Base-by-base conservation (phyloP, 2,329 filamentous ascomycete genomes). In the Colletotrichum sp. region DNA sequence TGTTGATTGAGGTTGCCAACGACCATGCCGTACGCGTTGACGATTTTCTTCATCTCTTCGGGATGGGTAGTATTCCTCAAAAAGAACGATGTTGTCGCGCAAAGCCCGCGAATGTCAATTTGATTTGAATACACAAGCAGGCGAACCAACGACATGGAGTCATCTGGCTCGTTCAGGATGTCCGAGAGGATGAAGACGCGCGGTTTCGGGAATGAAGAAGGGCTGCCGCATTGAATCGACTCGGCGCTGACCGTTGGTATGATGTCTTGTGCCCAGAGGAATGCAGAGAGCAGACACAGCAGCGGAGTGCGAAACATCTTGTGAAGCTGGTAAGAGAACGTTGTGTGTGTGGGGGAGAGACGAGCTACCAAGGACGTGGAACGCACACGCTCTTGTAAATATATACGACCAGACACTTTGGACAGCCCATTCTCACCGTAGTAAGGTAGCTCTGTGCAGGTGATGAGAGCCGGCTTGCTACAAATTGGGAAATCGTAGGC, bases 1-100 rank as follows among this genome's bases (percentile, higher is more conserved):
- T 91, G 88, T 4, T 78, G 78, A 69, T 89, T 88, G 9, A 91
- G 81, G 71, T 88, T 91, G 16, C 86, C 84, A n/a, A 85, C 83
- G 1, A 85, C 86, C 26, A 83, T 78, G 3, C 78, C 83, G 75
- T 89, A 89, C 7, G 84, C 86, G 61, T 88, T 80, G 61, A 88
- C 70, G 36, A 88, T 87, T 28, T 82, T 82, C 69, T 83, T 79
- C 78, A 89, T 87, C 36, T 87, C 83, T 71, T 88, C 80, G 8
- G 86, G 83, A 70, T 83, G 81, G 28, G 84, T 81, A 18, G 83
- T 83, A 36, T 80, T 81, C 66, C 81, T 84, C 80, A 88, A 82
- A 86, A 86, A 88, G 77, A 83, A 86, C 5, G 86, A 88, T 0
- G 87, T 88, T 56, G 81, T 83, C 7, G 86, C 87, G 5, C 86